Base-by-base conservation (phyloP, 768 basidiomycete species). In the Suillus paluster region DNA sequence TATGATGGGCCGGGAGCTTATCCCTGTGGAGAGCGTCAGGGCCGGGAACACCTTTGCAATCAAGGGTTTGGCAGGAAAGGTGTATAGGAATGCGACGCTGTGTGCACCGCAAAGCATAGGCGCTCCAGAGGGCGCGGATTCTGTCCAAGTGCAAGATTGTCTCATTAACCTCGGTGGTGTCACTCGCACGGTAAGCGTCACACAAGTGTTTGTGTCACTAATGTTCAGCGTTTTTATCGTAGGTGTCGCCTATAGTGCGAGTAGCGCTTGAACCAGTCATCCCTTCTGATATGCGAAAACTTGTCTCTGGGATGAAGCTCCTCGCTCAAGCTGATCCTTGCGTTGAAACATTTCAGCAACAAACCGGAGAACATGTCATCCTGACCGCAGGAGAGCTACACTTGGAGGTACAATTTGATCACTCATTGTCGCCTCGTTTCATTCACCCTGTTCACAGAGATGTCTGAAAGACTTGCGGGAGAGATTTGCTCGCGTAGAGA, bases 1-100 rank as follows among this genome's bases (percentile, higher is more conserved):
- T 54, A 98, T 99, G 94, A 99, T 99, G 97, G 97, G 97, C 3
- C 80, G 94, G 46, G 96, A 98, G 70, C 81, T 99, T n/a, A 87
- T 93, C 0, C 81, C 89, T 0, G 93, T 97, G 3, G 81, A 91
- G 23, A 81, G 80, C 63, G 95, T 99, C 1, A 84, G 84, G 34
- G 95, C 97, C 2, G 97, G 97, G 9, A 96, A 97, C 71, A 92
- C 96, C 5, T 99, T 98, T 66, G 97, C 96, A 2, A 87, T 98
- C 64, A 89, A 81, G 65, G 97, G 97, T 0, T 75, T 99, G 60
- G 93, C 92, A 68, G 93, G 95, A 1, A 91, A 88, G 67, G 94
- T 99, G 2, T 91, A 91, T 84, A 81, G 97, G 61, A 95, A 86
- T 69, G 95, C 92, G 2, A 99, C 97, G 0, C 76, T 99, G 1